phyloP scores from a whole-genome alignment of 2,329 filamentous ascomycete genomes.

The Lojkania enalia region DNA sequence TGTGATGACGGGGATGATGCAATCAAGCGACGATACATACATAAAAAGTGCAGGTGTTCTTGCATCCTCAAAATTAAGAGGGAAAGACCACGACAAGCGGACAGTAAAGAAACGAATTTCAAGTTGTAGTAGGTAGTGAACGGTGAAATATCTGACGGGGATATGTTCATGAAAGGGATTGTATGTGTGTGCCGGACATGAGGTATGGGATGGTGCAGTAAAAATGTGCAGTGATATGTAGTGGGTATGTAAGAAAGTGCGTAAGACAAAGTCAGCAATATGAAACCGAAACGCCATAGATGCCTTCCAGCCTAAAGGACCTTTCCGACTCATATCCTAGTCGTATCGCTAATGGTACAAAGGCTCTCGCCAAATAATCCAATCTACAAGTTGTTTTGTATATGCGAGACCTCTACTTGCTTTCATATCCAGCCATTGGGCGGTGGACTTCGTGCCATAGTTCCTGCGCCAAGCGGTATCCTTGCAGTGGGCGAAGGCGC shows the following conservation, averaged over 20 bases:
- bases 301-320: background rate
- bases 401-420: background rate
- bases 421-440: constrained; percentile 41
- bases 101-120: constrained; percentile 3
- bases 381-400: constrained; percentile 20
- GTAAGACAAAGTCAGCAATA: constrained; percentile 6
- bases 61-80: constrained; percentile 13
- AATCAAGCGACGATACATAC: background rate
- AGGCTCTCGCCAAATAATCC: constrained; percentile 23
- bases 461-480: constrained; percentile 41
- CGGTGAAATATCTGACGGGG: too few species aligned
- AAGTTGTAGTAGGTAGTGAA: background rate
- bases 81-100: constrained; percentile 3
- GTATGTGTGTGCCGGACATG: background rate
- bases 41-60: too few species aligned
- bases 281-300: constrained; percentile 24
- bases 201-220: background rate
- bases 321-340: background rate
- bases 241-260: too few species aligned
- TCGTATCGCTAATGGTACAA: constrained; percentile 16
- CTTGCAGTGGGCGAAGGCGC: constrained; percentile 34
- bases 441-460: constrained; percentile 40
- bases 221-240: too few species aligned
- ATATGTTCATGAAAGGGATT: background rate
- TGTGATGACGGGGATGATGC: background rate